A percentile compares a stretch with the other conserved stretches of the same genome.
These are phyloP conservation scores for Blastocystis hominis DNA, from an alignment of 352 stramenopile species.

Conservation along the genomic window DNA sequence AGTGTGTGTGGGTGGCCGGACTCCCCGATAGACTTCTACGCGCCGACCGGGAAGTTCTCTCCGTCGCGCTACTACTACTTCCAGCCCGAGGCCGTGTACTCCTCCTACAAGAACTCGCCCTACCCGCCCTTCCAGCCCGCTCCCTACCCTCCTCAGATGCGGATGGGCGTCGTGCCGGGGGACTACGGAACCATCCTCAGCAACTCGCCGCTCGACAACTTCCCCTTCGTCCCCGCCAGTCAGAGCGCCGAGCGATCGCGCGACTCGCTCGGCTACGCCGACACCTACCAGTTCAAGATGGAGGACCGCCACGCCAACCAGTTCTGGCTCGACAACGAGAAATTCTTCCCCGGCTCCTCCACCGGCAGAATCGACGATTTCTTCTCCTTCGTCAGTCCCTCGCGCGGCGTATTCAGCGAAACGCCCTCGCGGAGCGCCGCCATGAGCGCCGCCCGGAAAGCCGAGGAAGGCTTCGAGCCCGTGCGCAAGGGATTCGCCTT, in stretches of 20 bases:
- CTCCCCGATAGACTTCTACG: neutral
- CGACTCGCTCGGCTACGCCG: neutral
- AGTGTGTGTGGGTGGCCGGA: neutral
- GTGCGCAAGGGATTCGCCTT: neutral
- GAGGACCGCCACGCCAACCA: neutral
- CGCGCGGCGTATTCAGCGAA: neutral
- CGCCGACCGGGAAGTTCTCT: neutral
- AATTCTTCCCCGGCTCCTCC: neutral
- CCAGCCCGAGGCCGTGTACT: neutral
- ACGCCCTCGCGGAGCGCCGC: too few relatives aligned
- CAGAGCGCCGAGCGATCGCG: too few relatives aligned
- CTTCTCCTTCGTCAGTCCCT: neutral
- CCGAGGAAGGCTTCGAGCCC: neutral
- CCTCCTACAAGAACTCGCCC: neutral
- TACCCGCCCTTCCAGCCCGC: conserved; percentile 29
- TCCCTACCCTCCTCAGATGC: neutral
- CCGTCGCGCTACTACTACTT: neutral
- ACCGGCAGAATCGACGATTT: neutral
- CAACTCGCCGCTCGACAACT: conserved; percentile 29
- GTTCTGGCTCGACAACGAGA: conserved; percentile 12
- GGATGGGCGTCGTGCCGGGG: neutral
- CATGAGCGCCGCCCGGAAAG: neutral
- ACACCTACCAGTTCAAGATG: neutral
- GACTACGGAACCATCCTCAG: conserved; percentile 37
- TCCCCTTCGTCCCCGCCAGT: neutral